Percentiles rank a stretch among this genome's conserved stretches.
These are phyloP conservation scores for Cyclocybe cylindracea DNA, from an alignment of 768 basidiomycete species.

Conservation along the genomic window DNA sequence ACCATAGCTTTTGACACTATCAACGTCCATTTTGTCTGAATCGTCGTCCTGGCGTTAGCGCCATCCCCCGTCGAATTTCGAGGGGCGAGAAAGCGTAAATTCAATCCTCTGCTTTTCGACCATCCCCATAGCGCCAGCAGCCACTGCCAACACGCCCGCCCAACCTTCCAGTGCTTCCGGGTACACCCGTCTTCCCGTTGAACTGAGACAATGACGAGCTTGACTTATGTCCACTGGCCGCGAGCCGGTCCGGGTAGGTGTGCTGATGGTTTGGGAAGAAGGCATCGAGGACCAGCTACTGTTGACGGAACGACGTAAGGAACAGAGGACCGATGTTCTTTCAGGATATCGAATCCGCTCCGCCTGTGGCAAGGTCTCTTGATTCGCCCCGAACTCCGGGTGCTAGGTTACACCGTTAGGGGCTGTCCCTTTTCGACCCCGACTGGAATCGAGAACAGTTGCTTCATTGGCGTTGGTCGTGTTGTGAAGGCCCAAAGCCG, in stretches of 20 bases:
- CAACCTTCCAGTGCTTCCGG: slow-evolving; percentile 63
- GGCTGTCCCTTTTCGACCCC: not conserved
- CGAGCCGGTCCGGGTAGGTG: slow-evolving; percentile 11
- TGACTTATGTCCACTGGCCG: slow-evolving; percentile 23
- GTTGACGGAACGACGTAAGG: slow-evolving; percentile 81
- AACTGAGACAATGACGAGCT: slow-evolving; percentile 31
- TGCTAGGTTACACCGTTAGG: slow-evolving; percentile 11
- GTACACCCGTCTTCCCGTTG: slow-evolving; percentile 22
- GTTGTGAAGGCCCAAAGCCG: slow-evolving; percentile 72
- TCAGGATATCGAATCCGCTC: slow-evolving; percentile 74
- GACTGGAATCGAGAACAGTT: not conserved
- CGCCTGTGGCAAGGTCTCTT: slow-evolving; percentile 30
- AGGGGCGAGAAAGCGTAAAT: slow-evolving; percentile 22
- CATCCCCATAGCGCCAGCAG: slow-evolving; percentile 67
- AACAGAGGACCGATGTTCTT: slow-evolving; percentile 83
- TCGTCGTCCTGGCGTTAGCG: slow-evolving; percentile 8
- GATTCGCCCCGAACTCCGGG: slow-evolving; percentile 22
- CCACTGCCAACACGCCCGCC: slow-evolving; percentile 77
- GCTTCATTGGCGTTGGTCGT: slow-evolving; percentile 13
- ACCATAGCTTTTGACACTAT: slow-evolving; percentile 76
- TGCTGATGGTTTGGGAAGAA: slow-evolving; percentile 27
- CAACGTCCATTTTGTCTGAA: slow-evolving; percentile 38
- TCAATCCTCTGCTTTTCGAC: slow-evolving; percentile 52
- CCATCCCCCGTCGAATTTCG: slow-evolving; percentile 13
- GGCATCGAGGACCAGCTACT: slow-evolving; percentile 58